Base-by-base conservation (phyloP, 2,329 filamentous ascomycete species). In the Alternaria viburni region DNA sequence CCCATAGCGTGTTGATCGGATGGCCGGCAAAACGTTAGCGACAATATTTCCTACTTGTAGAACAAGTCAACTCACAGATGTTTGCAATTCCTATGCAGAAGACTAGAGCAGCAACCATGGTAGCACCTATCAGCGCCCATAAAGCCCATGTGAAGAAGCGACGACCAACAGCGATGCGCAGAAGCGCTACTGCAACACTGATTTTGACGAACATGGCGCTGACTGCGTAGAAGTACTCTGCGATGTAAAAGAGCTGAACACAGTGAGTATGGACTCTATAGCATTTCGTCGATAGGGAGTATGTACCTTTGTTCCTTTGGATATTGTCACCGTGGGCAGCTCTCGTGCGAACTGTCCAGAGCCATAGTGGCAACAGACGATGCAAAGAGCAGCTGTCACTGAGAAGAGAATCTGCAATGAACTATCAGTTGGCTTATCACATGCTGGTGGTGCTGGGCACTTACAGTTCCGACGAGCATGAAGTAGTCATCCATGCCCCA, bases 211-310 rank as follows among this genome's bases (percentile, higher is more conserved):
- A 64, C 52, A 68, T 69, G 19, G 69, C 66, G 23, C 69, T 54
- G 51, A 63, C 60, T n/a, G 64, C 64, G 44, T 71, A 71, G 43
- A 71, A 71, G 45, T 70, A 71, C 19, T 71, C 69, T 15, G 69
- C 69, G 30, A 71, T 59, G 28, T 70, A 71, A 13, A 71, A 71
- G 11, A 59, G 55, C 69, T 71, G 9, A 6, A 17, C 8, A 2
- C 3, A 5, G 12, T 66, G 45, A 61, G 44, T 46, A n/a, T n/a
- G 32, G 32, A 3, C 3, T 13, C 12, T 13, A 32, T 36, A 36
- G 32, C 32, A 36, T 36, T 36, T 36, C 15, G 32, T 36, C 0
- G 32, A 36, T 36, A 36, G 32, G 32, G 32, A 36, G 32, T 43
- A 43, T 36, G 30, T 60, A 69, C 69, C 55, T 70, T 70, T 30